phyloP scores from a whole-genome alignment of 768 basidiomycete species.

The Termitomyces sp. region DNA sequence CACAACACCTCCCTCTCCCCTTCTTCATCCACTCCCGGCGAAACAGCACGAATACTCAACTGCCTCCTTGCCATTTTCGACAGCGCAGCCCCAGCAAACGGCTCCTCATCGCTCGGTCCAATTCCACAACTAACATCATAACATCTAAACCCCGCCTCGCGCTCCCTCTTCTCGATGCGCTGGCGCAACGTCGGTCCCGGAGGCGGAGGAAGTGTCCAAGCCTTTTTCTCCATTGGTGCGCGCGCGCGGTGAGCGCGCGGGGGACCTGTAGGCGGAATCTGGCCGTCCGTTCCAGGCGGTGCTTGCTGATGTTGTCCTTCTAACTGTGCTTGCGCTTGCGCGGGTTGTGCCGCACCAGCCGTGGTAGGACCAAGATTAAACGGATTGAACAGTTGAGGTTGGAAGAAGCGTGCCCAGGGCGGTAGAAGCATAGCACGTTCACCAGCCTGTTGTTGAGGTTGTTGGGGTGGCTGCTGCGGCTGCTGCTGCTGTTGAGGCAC shows the following conservation, averaged over 20 bases:
- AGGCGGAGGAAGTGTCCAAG: constrained; percentile 56
- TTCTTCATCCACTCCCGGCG: constrained; percentile 11
- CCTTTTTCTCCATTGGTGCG: constrained; percentile 25
- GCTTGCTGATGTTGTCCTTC: constrained; percentile 5
- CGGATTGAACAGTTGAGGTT: neutral
- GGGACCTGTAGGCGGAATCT: neutral
- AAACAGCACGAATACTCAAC: constrained; percentile 28
- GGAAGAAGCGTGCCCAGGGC: neutral
- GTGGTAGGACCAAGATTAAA: neutral
- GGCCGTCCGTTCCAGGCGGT: neutral
- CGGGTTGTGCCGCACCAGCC: neutral
- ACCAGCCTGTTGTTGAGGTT: neutral
- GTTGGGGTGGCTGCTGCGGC: neutral
- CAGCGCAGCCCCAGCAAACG: constrained; percentile 31
- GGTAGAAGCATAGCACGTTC: neutral
- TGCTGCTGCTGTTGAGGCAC: neutral
- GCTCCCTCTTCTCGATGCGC: constrained; percentile 65
- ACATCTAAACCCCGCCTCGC: constrained; percentile 68
- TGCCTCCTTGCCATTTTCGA: constrained; percentile 26
- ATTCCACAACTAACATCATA: constrained; percentile 68
- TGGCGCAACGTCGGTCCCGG: constrained; percentile 71
- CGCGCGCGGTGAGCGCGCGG: neutral
- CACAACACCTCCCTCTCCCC: constrained; percentile 39
- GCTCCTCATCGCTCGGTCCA: constrained; percentile 72
- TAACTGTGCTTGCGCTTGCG: neutral